Evolutionary conservation across 2,329 filamentous ascomycete genomes (phyloP).

Genomic region (Elsinoe batatas): DNA sequence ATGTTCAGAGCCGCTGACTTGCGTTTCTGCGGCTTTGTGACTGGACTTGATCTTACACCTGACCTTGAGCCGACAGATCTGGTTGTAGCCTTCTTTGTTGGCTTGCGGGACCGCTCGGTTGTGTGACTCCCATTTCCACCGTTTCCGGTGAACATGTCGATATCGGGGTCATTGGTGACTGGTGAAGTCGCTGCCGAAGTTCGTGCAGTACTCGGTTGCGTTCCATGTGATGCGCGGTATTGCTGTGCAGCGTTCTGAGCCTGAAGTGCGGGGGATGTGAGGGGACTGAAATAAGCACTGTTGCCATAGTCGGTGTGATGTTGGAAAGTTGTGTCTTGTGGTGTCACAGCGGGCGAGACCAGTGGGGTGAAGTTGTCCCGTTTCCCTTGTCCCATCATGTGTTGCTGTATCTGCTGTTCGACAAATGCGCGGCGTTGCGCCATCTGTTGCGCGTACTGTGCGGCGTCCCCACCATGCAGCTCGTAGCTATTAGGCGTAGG

Average conservation of each 20-base stretch:
- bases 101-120: conserved; percentile 20
- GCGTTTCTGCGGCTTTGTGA: conserved; percentile 53
- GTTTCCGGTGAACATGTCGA: conserved; percentile 34
- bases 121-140: conserved; percentile 21
- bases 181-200: conserved; percentile 42
- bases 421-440: conserved; percentile 53
- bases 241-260: conserved; percentile 51
- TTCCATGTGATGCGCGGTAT: conserved; percentile 28
- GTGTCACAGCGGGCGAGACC: conserved; percentile 75
- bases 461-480: conserved; percentile 49
- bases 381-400: conserved; percentile 56
- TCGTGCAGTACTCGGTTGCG: conserved; percentile 45
- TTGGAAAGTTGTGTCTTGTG: conserved; percentile 59
- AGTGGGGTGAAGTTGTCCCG: conserved; percentile 65
- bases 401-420: conserved; percentile 50
- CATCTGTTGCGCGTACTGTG: conserved; percentile 43
- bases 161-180: conserved; percentile 31
- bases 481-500: conserved; percentile 75
- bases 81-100: conserved; percentile 43
- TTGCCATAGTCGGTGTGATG: conserved; percentile 50
- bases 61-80: conserved; percentile 32
- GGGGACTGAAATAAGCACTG: conserved; percentile 68
- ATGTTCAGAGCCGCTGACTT: conserved; percentile 38
- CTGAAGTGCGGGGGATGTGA: conserved; percentile 71
- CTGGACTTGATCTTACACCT: conserved; percentile 60